These are phyloP conservation scores for Thielaviopsis musarum DNA, from an alignment of 2,329 filamentous ascomycete species.

Conservation along the genomic window DNA sequence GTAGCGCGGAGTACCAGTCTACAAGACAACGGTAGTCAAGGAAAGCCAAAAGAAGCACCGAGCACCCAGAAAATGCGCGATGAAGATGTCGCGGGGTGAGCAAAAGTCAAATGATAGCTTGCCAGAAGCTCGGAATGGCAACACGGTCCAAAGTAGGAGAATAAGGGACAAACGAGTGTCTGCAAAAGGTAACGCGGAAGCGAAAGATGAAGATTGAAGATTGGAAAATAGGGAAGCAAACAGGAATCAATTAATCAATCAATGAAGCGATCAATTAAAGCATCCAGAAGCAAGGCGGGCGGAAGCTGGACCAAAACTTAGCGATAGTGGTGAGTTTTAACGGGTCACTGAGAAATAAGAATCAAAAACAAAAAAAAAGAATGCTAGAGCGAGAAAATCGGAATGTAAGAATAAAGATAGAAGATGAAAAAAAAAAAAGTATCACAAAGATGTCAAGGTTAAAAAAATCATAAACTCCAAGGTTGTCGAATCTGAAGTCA, in stretches of 20 bases:
- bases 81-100: neutral
- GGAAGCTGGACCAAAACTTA: neutral
- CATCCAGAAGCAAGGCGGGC: neutral
- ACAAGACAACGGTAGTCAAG: neutral
- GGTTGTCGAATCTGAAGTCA: neutral
- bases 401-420: neutral
- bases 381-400: neutral
- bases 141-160: neutral
- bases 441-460: neutral
- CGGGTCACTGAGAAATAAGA: neutral
- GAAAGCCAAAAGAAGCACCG: neutral
- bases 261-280: neutral
- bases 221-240: neutral
- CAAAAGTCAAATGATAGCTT: neutral
- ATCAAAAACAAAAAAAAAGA: neutral
- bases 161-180: neutral
- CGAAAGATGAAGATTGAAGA: neutral
- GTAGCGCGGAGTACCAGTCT: neutral
- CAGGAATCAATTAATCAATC: neutral
- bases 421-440: neutral
- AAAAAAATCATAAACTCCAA: neutral
- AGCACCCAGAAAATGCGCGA: neutral
- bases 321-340: neutral
- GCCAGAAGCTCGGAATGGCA: neutral
- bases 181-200: neutral